These are phyloP conservation scores for Blakeslea trispora DNA, from an alignment of 371 early-diverging fungal genomes.

Conservation along the genomic window DNA sequence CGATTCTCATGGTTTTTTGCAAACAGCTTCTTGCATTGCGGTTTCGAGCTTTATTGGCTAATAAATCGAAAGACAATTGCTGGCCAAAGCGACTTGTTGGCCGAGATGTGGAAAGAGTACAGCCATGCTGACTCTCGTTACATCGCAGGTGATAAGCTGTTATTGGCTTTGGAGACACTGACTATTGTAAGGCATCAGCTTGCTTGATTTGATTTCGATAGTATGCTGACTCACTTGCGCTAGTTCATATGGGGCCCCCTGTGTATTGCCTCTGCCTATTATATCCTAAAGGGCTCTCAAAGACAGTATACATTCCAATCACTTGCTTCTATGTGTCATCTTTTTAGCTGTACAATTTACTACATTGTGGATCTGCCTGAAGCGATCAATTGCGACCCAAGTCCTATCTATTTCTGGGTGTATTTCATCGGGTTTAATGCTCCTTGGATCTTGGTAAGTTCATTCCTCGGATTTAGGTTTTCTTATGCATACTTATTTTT, in stretches of 20 bases:
- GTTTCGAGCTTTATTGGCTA: conserved; percentile 90
- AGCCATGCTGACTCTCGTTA: conserved; percentile 87
- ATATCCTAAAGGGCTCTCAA: conserved; percentile 61
- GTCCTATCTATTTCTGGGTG: conserved; percentile 45
- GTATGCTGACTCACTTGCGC: neutral
- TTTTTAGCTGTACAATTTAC: conserved; percentile 39
- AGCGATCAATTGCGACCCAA: conserved; percentile 38
- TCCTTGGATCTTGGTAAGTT: conserved; percentile 46
- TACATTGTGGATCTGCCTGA: conserved; percentile 38
- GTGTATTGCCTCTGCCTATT: conserved; percentile 65
- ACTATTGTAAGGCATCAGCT: conserved; percentile 87
- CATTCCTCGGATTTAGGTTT: too few relatives aligned
- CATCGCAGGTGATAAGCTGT: conserved; percentile 72
- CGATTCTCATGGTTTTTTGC: conserved; percentile 81
- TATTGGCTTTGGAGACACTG: conserved; percentile 82
- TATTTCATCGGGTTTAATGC: conserved; percentile 48
- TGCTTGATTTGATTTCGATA: too few relatives aligned
- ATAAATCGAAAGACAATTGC: conserved; percentile 63
- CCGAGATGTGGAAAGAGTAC: conserved; percentile 94
- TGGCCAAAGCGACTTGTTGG: conserved; percentile 62
- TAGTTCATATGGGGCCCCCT: conserved; percentile 80
- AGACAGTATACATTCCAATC: conserved; percentile 72
- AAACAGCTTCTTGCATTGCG: conserved; percentile 76
- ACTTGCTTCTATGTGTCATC: conserved; percentile 50
- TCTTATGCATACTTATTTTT: too few relatives aligned